Evolutionary conservation across 1,284 basidiomycete species (phyloP), one percentile per base, ranked within the genome.

Genomic region (Moesziomyces sp.): DNA sequence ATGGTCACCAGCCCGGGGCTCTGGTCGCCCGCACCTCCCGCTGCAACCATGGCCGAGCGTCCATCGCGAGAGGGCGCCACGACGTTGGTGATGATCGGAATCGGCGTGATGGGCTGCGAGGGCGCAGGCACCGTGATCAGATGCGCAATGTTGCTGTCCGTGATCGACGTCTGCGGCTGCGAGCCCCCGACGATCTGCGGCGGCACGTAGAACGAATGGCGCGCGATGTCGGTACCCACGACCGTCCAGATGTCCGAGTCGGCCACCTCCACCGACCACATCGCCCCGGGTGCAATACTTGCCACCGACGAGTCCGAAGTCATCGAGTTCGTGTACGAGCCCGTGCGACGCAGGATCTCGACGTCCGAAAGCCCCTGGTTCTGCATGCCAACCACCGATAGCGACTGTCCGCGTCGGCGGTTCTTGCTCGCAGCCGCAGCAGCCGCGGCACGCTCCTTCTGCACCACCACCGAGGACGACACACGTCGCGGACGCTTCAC

Each of bases 171-270:
- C 54, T 65, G 60, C 14, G 68, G 63, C 24, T 49, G 48, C 18
- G 61, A 51, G 8, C 76, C 81, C 30, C 75, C 69, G 5, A 71
- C 64, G 2, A 81, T 59, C 46, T 78, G 65, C 2, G 81, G 80
- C 21, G 84, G 84, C 8, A 85, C 59, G 72, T 81, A 85, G 72
- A 85, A 85, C n/a, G 84, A 83, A 52, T 85, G 81, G 0, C 83
- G 75, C 38, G 78, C 78, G 48, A 84, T 74, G 43, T 86, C 85
- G 58, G 92, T 93, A 74, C 93, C 92, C 67, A 94, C 92, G 74
- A 95, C 93, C 16, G 93, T 94, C 93, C 93, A 95, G 42, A 94
- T 91, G 82, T 92, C 92, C 43, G 92, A 92, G 85, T 78, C 70
- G 3, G 66, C 70, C 42, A 74, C 76, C 51, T 78, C 76, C 43